Conservation (phyloP, 768 basidiomycete species). For the Kwoniella sp. region DNA sequence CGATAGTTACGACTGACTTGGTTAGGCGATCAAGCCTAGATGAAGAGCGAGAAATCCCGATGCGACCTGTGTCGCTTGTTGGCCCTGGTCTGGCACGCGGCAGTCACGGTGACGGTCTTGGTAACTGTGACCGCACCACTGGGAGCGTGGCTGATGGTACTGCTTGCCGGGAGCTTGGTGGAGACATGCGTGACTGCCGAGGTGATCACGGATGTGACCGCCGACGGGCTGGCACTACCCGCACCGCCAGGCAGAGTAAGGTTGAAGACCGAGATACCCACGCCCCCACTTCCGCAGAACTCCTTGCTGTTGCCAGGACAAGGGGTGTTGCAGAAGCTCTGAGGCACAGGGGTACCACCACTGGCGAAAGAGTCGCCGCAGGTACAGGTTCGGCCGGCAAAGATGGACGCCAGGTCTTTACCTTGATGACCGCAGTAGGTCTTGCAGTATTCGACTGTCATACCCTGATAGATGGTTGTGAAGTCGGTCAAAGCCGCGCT, state of each 20-base stretch:
- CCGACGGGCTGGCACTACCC: background rate
- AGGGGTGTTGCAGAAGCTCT: conserved; percentile 7
- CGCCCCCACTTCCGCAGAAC: conserved; percentile 10
- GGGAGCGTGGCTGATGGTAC: no score
- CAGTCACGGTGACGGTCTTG: conserved; percentile 18
- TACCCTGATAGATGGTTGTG: conserved; percentile 7
- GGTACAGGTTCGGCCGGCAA: conserved; percentile 12
- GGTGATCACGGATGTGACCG: background rate
- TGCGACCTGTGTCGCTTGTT: conserved; percentile 9
- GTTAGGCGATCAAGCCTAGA: background rate
- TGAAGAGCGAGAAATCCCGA: conserved; percentile 1
- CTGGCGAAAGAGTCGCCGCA: conserved; percentile 7
- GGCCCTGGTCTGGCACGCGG: background rate
- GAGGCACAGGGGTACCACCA: conserved; percentile 12
- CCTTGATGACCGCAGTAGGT: conserved; percentile 13
- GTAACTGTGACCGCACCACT: conserved; percentile 18
- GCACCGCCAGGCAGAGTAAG: conserved; percentile 4
- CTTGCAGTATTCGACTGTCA: conserved; percentile 20
- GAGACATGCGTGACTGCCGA: no score
- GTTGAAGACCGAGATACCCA: conserved; percentile 8
- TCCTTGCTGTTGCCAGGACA: conserved; percentile 13
- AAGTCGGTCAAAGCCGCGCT: conserved; percentile 4
- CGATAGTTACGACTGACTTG: no score
- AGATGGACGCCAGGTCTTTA: conserved; percentile 3
- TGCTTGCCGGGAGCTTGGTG: no score